phyloP scores from a whole-genome alignment of 1,284 basidiomycete species.

The Pyrrhoderma noxium region DNA sequence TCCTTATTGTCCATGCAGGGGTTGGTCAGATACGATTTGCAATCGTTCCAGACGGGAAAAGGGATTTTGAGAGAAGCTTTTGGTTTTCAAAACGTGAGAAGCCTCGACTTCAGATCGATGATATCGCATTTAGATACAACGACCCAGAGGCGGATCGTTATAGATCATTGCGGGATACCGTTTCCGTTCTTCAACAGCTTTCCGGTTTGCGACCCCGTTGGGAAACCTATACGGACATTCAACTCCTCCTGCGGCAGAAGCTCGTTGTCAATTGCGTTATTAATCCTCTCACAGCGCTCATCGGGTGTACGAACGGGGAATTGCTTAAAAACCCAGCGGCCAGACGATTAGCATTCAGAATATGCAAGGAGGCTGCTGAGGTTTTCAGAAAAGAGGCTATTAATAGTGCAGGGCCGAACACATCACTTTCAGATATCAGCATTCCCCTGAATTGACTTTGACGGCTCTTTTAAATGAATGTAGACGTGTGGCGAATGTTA shows the following conservation, averaged over 20 bases:
- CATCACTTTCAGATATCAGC: constrained; percentile 29
- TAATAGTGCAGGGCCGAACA: constrained; percentile 22
- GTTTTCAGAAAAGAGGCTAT: constrained; percentile 43
- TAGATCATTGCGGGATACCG: constrained; percentile 57
- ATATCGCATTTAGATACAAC: constrained; percentile 39
- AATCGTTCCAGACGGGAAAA: constrained; percentile 65
- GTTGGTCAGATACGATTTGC: constrained; percentile 72
- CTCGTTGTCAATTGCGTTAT: constrained; percentile 81
- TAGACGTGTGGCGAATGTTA: constrained; percentile 46
- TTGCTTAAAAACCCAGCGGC: constrained; percentile 43
- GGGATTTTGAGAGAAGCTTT: constrained; percentile 51
- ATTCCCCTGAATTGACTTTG: constrained; percentile 37
- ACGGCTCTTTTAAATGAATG: constrained; percentile 43
- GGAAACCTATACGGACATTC: constrained; percentile 63
- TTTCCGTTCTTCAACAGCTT: constrained; percentile 56
- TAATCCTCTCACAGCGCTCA: constrained; percentile 83
- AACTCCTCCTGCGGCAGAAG: constrained; percentile 73
- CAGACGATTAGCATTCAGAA: constrained; percentile 35
- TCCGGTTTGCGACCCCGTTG: constrained; percentile 56
- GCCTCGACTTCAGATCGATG: constrained; percentile 43
- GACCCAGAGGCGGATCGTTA: constrained; percentile 36
- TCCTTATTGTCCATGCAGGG: constrained; percentile 67
- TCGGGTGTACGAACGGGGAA: constrained; percentile 78
- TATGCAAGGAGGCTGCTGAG: constrained; percentile 56
- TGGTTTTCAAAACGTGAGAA: constrained; percentile 30